These are phyloP conservation scores for Beauveria brongniartii DNA, from an alignment of 2,329 filamentous ascomycete genomes.

Conservation along the genomic window DNA sequence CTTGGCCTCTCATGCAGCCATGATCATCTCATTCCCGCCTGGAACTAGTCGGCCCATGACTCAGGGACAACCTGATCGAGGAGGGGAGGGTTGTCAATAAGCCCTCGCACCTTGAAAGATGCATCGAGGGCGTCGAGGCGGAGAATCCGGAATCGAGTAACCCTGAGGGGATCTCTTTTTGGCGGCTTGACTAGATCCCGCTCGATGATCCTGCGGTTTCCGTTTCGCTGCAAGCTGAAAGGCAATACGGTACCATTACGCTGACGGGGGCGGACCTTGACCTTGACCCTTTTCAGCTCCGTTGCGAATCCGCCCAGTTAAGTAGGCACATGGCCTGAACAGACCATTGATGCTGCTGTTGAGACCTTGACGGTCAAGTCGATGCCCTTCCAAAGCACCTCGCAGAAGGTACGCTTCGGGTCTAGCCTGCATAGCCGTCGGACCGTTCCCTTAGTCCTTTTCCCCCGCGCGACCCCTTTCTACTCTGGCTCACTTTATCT, in stretches of 20 bases:
- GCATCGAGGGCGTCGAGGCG: not conserved
- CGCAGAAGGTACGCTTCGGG: conserved; percentile 2
- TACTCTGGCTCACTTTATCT: not conserved
- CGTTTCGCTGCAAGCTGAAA: conserved; percentile 1
- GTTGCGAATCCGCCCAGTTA: not conserved
- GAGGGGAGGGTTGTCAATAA: not conserved
- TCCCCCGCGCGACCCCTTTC: not conserved
- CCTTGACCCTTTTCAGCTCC: not conserved
- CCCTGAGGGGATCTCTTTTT: not conserved
- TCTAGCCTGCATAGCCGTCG: conserved; percentile 1
- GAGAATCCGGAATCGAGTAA: not conserved
- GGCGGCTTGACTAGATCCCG: not conserved
- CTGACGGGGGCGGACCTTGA: not conserved
- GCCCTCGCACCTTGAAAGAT: not conserved
- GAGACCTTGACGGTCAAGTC: conserved; percentile 1
- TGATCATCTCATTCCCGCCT: not conserved
- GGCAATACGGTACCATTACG: not conserved
- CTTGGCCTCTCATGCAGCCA: not conserved
- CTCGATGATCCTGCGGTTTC: conserved; percentile 2
- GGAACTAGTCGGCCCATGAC: not conserved
- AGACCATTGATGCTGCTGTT: not conserved
- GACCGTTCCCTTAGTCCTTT: not conserved
- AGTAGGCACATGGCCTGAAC: too few species aligned
- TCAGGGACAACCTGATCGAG: not conserved
- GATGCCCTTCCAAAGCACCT: not conserved